Evolutionary conservation across 1,284 basidiomycete species (phyloP).

Genomic region (Sporisorium iseilematis-ciliati): DNA sequence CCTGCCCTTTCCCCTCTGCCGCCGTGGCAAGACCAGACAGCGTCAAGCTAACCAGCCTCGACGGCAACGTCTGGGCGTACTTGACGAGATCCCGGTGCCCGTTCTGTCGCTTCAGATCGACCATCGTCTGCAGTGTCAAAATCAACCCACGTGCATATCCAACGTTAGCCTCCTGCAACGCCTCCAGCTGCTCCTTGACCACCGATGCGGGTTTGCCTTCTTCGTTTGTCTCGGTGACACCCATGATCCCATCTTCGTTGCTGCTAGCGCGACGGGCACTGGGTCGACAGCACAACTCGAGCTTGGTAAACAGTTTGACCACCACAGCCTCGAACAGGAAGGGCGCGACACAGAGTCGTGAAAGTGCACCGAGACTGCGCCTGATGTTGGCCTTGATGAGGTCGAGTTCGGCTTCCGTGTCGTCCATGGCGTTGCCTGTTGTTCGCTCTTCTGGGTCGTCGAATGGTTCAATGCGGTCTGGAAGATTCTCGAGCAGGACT

Average conservation of each 20-base stretch:
- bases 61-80: slow-evolving; percentile 53
- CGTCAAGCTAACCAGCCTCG: slow-evolving; percentile 47
- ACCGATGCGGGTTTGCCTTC: slow-evolving; percentile 77
- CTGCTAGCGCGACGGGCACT: slow-evolving; percentile 71
- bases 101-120: slow-evolving; percentile 56
- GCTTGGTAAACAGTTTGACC: slow-evolving; percentile 81
- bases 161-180: slow-evolving; percentile 46
- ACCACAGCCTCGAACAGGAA: slow-evolving; percentile 87
- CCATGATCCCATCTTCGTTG: slow-evolving; percentile 67
- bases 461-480: slow-evolving; percentile 47
- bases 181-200: slow-evolving; percentile 70
- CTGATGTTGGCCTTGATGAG: slow-evolving; percentile 67
- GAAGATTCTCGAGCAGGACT: slow-evolving; percentile 53
- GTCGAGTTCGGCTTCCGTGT: slow-evolving; percentile 38
- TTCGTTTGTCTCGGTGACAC: slow-evolving; percentile 79
- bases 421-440: slow-evolving; percentile 37
- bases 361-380: slow-evolving; percentile 79
- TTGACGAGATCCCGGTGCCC: slow-evolving; percentile 50
- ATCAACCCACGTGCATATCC: slow-evolving; percentile 66
- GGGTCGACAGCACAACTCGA: slow-evolving; percentile 81
- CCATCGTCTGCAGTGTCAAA: slow-evolving; percentile 58
- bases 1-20: neutral
- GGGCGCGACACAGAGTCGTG: slow-evolving; percentile 80
- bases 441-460: slow-evolving; percentile 29
- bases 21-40: slow-evolving; percentile 23